Percentiles rank a stretch among this genome's conserved stretches.
Evolutionary conservation across 106 monocot species (phyloP).

Genomic region (Acorus gramineus): DNA sequence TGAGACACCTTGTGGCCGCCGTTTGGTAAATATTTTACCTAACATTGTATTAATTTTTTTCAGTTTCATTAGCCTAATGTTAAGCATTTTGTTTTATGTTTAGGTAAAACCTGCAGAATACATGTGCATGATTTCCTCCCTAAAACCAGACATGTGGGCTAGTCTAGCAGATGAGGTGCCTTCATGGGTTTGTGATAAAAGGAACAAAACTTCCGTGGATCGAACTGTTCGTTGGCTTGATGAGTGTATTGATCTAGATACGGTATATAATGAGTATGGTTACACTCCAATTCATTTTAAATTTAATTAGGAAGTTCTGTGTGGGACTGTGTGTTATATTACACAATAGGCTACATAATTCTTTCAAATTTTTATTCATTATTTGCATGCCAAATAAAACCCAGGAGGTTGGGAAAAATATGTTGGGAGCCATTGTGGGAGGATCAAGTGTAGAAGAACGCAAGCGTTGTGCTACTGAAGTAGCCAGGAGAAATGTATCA

Average conservation of each 20-base stretch:
- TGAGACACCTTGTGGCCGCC: conserved; percentile 80
- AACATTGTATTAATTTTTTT: not conserved
- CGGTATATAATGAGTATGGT: conserved; percentile 19
- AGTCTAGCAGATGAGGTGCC: conserved; percentile 98
- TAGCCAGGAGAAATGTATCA: conserved; percentile 66
- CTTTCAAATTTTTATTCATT: no score
- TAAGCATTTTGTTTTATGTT: not conserved
- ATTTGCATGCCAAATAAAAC: not conserved
- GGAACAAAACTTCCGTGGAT: conserved; percentile 78
- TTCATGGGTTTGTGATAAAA: conserved; percentile 77
- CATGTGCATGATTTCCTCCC: conserved; percentile 63
- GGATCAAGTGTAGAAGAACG: conserved; percentile 66
- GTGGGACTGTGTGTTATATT: no score
- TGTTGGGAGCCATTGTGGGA: conserved; percentile 79
- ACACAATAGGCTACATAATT: no score
- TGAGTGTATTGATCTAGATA: conserved; percentile 64
- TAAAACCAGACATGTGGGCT: conserved; percentile 79
- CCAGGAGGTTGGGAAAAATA: conserved; percentile 44
- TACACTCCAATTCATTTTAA: not conserved
- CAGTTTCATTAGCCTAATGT: not conserved
- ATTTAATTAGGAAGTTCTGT: no score
- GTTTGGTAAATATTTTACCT: conserved; percentile 30
- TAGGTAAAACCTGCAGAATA: conserved; percentile 71
- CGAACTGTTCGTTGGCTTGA: conserved; percentile 93
- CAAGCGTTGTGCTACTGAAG: conserved; percentile 71